These are phyloP conservation scores for Trichoderma brevicompactum DNA, from an alignment of 2,329 filamentous ascomycete genomes.

Conservation along the genomic window DNA sequence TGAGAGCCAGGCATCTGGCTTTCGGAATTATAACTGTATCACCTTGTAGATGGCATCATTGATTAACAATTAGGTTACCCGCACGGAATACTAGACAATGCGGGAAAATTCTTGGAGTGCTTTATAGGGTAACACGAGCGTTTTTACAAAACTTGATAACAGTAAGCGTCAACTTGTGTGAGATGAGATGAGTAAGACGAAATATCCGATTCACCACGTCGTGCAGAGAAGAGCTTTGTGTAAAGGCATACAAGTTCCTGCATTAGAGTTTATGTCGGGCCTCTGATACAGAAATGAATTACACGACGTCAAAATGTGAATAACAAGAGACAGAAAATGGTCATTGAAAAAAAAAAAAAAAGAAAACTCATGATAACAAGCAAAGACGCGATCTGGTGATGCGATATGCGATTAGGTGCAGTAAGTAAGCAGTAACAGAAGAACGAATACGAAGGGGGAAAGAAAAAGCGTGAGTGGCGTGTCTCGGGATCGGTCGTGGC, in stretches of 20 bases:
- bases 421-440: background rate
- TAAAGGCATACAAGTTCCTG: too few species aligned
- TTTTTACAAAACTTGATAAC: background rate
- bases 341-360: background rate
- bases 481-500: background rate
- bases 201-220: background rate
- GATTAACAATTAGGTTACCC: too few species aligned
- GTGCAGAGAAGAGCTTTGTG: background rate
- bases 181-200: background rate
- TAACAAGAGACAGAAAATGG: background rate
- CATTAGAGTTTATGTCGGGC: too few species aligned
- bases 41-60: too few species aligned
- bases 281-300: background rate
- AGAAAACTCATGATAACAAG: background rate
- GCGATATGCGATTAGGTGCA: too few species aligned
- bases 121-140: too few species aligned
- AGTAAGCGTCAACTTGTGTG: too few species aligned
- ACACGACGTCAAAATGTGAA: background rate
- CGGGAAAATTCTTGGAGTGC: too few species aligned
- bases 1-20: background rate
- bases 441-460: constrained; percentile 18
- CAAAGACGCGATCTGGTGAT: background rate
- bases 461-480: background rate
- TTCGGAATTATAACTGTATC: background rate
- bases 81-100: too few species aligned